Evolutionary conservation across 192 early-diverging fungal genomes (phyloP).

Genomic region (Gorgonomyces haynaldii): DNA sequence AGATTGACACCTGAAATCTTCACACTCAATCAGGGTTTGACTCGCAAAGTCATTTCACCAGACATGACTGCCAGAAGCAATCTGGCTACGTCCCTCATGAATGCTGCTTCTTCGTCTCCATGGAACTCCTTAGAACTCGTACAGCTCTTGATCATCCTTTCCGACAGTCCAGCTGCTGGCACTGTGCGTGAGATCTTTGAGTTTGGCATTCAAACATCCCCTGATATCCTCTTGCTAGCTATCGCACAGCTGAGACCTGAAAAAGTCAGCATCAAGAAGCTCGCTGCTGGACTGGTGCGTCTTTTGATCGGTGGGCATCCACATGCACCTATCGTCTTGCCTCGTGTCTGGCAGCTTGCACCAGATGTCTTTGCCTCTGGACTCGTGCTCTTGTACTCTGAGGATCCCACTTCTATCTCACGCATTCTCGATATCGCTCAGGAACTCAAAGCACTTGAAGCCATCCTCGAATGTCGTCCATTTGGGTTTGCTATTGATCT

Average conservation of each 20-base stretch:
- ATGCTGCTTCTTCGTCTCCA: conserved; percentile 9
- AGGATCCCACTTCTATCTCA: conserved; percentile 49
- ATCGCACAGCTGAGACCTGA: conserved; percentile 43
- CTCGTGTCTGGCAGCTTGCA: conserved; percentile 58
- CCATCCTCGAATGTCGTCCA: conserved; percentile 53
- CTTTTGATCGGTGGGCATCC: conserved; percentile 56
- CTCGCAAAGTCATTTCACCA: conserved; percentile 39
- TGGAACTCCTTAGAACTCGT: conserved; percentile 61
- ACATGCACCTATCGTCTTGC: conserved; percentile 53
- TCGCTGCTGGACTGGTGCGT: conserved; percentile 45
- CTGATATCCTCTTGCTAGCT: conserved; percentile 63
- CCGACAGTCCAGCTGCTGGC: conserved; percentile 37
- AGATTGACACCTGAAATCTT: conserved; percentile 47
- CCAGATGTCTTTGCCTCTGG: conserved; percentile 46
- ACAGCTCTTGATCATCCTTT: conserved; percentile 16
- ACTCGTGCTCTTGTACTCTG: conserved; percentile 57
- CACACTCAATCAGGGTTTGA: conserved; percentile 35
- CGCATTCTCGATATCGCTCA: conserved; percentile 68
- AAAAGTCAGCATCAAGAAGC: conserved; percentile 37
- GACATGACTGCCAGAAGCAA: conserved; percentile 38
- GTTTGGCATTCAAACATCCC: conserved; percentile 42
- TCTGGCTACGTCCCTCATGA: neutral
- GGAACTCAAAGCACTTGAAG: conserved; percentile 45
- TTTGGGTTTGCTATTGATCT: conserved; percentile 66
- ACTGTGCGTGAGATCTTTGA: conserved; percentile 57